Base-by-base conservation (phyloP, 1,284 basidiomycete genomes). In the Cutaneotrichosporon daszewskae region DNA sequence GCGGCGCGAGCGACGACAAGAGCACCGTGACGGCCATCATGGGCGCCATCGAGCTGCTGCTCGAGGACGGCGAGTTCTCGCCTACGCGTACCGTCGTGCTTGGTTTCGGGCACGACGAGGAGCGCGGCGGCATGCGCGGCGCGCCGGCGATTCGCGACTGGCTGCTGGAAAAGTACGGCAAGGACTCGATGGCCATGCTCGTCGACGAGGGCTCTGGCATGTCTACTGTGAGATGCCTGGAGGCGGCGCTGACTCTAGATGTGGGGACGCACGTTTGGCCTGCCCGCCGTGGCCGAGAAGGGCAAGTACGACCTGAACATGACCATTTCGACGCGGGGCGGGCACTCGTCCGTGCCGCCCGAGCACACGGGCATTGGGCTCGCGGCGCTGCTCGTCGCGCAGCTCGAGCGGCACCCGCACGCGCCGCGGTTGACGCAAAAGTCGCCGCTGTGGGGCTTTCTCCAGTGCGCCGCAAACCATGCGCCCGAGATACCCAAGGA, bases 151-250 rank as follows among this genome's bases (percentile, higher is more conserved):
- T 71, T 32, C 67, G 65, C 0, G 59, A 62, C 5, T 59, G 62
- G 42, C 51, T 72, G 8, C 66, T 69, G 45, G 41, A 64, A 40
- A 45, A 61, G 23, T 71, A 72, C 39, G 70, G 70, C 11, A 57
- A 58, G 32, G 62, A 70, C 45, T 55, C 57, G 0, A 53, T 71
- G 17, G 54, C 68, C 19, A 58, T 72, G 55, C 58, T 71, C 31
- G 63, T 72, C 17, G 70, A 72, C 45, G 70, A 72, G 53, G 69
- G 70, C 1, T 52, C 50, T 20, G 62, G 60, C 8, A 55, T 55
- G 76, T 74, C 40, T 76, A 78, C 58, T 77, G 78, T 49, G 27
- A 24, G 62, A 66, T 69, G 68, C 69, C 5, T 72, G 71, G 49
- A 60, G 65, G 16, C 65, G 67, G 18, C 53, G 69, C 8, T 61